phyloP scores from a whole-genome alignment of 495 filamentous ascomycete genomes.

The Penicillium egyptiacum region DNA sequence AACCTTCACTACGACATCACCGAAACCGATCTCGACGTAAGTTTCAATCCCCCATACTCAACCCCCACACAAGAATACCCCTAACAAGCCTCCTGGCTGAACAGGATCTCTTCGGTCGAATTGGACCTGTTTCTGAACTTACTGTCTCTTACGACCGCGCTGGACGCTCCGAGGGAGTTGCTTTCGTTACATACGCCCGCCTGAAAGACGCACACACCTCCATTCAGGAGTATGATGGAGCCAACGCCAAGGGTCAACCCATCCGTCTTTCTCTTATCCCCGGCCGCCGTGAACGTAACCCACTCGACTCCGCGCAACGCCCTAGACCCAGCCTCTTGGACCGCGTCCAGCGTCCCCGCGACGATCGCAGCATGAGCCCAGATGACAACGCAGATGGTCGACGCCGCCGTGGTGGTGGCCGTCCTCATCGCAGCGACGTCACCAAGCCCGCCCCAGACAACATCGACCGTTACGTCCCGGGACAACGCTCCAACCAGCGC shows the following conservation, averaged over 20 bases:
- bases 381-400: conserved; percentile 38
- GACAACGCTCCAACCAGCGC: conserved; percentile 39
- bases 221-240: conserved; percentile 79
- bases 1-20: conserved; percentile 94
- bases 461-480: conserved; percentile 84
- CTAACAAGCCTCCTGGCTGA: not conserved
- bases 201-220: conserved; percentile 69
- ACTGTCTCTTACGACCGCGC: conserved; percentile 83
- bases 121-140: conserved; percentile 69
- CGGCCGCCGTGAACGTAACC: conserved; percentile 52
- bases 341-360: conserved; percentile 57
- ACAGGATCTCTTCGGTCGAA: conserved; percentile 77
- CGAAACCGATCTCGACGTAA: conserved; percentile 80
- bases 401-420: conserved; percentile 37
- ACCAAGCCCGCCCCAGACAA: conserved; percentile 67
- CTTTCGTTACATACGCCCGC: conserved; percentile 77
- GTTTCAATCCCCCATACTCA: conserved; percentile 10
- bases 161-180: conserved; percentile 84
- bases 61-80: not conserved
- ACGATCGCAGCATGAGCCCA: conserved; percentile 45
- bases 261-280: conserved; percentile 76
- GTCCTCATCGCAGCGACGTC: conserved; percentile 61
- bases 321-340: conserved; percentile 71
- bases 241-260: conserved; percentile 90
- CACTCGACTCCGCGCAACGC: conserved; percentile 61